Evolutionary conservation across 2,329 filamentous ascomycete genomes (phyloP).

Genomic region (Penicillium sp.): DNA sequence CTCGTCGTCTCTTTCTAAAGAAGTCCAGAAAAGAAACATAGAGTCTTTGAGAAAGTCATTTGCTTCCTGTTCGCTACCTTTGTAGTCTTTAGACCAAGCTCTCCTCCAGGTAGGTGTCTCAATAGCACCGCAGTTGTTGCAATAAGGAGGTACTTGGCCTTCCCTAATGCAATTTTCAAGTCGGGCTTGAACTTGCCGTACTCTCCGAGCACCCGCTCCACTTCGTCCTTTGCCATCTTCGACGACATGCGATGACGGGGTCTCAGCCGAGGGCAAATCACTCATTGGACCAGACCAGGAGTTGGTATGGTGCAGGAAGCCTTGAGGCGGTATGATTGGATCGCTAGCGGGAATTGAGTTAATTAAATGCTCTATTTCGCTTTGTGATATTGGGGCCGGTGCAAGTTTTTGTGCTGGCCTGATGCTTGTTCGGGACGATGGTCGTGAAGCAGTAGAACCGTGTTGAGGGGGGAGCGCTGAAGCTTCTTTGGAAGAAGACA

Average conservation of each 20-base stretch:
- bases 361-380: slow-evolving; percentile 29
- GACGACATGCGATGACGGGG: slow-evolving; percentile 25
- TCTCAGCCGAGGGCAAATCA: slow-evolving; percentile 40
- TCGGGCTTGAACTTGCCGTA: slow-evolving; percentile 57
- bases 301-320: slow-evolving; percentile 38
- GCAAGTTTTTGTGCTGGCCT: slow-evolving; percentile 34
- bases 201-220: slow-evolving; percentile 60
- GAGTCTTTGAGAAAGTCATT: slow-evolving; percentile 71
- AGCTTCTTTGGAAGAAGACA: slow-evolving; percentile 18
- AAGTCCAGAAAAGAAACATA: slow-evolving; percentile 68
- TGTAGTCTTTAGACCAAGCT: slow-evolving; percentile 74
- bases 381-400: slow-evolving; percentile 35
- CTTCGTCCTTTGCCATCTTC: slow-evolving; percentile 40
- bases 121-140: slow-evolving; percentile 88
- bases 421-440: slow-evolving; percentile 34
- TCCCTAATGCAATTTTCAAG: slow-evolving; percentile 61
- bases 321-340: slow-evolving; percentile 33
- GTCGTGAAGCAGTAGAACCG: slow-evolving; percentile 30
- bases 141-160: slow-evolving; percentile 83
- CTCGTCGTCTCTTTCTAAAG: slow-evolving; percentile 59
- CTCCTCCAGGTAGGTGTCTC: slow-evolving; percentile 96
- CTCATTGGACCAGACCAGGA: slow-evolving; percentile 44
- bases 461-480: slow-evolving; percentile 24
- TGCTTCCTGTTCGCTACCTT: slow-evolving; percentile 65
- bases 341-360: slow-evolving; percentile 49